These are phyloP conservation scores for Pugionium dolabratum DNA, from an alignment of 345 rosid genomes.

Conservation along the genomic window DNA sequence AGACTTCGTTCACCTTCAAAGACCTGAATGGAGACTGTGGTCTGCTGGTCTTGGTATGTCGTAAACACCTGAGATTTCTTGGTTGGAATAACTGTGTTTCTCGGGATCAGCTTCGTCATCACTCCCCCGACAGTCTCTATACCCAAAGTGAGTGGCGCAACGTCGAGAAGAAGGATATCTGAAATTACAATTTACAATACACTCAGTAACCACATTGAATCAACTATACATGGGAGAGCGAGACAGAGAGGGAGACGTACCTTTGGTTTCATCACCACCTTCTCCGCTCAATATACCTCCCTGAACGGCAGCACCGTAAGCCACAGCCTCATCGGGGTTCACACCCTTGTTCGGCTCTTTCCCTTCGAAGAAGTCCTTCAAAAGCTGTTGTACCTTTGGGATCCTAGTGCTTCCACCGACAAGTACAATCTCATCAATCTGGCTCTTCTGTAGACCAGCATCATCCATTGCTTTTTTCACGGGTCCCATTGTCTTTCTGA, in stretches of 20 bases:
- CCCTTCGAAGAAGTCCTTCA: constrained; percentile 91
- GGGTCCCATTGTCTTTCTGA: constrained; percentile 99
- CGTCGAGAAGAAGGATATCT: constrained; percentile 96
- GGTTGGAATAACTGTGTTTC: constrained; percentile 97
- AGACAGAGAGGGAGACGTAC: constrained; percentile 37
- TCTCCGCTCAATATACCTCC: constrained; percentile 98
- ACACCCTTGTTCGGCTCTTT: constrained; percentile 99
- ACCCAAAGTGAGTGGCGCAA: constrained; percentile 93
- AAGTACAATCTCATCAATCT: constrained; percentile 96
- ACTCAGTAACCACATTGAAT: not conserved
- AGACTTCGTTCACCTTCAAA: constrained; percentile 99
- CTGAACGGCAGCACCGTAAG: constrained; percentile 98
- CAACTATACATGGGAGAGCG: not conserved
- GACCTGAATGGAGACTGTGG: constrained; percentile 96
- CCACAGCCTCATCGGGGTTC: constrained; percentile 99
- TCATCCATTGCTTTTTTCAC: constrained; percentile 99
- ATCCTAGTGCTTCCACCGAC: constrained; percentile 99
- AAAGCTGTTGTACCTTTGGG: constrained; percentile 98
- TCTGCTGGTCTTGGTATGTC: constrained; percentile 98
- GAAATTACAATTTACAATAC: constrained; percentile 14
- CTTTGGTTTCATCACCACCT: constrained; percentile 99
- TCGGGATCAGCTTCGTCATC: constrained; percentile 97
- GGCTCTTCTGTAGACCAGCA: constrained; percentile 82
- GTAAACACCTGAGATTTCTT: constrained; percentile 98
- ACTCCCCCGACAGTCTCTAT: constrained; percentile 98